phyloP scores from a whole-genome alignment of 257 asterid species.

The Voacanga thouarsii region DNA sequence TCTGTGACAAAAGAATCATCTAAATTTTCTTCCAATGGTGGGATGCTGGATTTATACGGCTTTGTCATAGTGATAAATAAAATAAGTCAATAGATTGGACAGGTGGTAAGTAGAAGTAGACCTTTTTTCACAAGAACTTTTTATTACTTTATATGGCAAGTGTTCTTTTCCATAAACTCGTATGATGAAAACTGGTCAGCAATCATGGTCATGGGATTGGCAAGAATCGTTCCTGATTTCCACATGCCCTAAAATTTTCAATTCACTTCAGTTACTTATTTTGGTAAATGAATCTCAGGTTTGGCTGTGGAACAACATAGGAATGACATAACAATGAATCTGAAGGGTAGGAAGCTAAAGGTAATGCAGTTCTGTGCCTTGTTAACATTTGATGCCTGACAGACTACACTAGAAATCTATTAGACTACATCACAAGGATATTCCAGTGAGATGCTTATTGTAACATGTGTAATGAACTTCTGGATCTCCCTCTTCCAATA shows the following conservation, averaged over 20 bases:
- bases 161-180: background rate
- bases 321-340: conserved; percentile 14
- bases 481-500: background rate
- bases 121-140: background rate
- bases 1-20: background rate
- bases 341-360: conserved; percentile 58
- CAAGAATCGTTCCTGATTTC: too few relatives aligned
- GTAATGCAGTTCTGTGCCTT: conserved; percentile 24
- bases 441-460: background rate
- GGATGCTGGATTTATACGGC: background rate
- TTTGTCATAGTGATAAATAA: background rate
- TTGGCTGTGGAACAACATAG: conserved; percentile 8
- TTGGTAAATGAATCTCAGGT: conserved; percentile 17
- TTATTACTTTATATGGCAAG: background rate
- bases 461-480: background rate
- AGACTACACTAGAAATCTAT: background rate
- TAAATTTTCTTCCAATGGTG: background rate
- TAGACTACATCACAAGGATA: background rate
- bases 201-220: background rate
- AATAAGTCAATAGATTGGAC: too few relatives aligned
- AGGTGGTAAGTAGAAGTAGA: background rate
- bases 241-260: background rate
- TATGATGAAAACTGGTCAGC: background rate
- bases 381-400: background rate
- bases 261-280: conserved; percentile 3